Evolutionary conservation across 345 rosid genomes (phyloP), one percentile per base, ranked within the genome.

Genomic region (Streptanthus diversifolius): DNA sequence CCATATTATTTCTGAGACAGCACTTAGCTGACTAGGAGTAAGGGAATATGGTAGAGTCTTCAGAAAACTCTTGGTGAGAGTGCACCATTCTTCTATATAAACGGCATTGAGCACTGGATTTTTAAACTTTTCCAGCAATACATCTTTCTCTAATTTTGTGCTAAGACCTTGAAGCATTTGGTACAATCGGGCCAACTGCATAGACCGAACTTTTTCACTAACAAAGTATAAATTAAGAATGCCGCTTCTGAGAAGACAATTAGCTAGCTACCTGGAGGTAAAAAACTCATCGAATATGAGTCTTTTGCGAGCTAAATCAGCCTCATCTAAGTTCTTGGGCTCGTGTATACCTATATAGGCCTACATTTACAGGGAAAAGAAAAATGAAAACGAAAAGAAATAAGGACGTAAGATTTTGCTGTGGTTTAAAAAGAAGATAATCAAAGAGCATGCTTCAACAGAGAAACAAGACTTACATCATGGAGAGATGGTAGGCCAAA

Each of bases 91-190:
- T 54, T 88, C 87, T 47, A 84, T 63, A 75, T 59, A 85, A 67
- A 80, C 70, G 39, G 90, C 69, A 84, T 80, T 85, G 24, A 83
- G 52, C 73, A 82, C 84, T 55, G 93, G 97, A 37, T 85, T 86
- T 51, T 80, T 85, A 61, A 81, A 87, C 85, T 87, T 91, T 11
- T 90, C 87, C 78, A 95, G 91, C 77, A 95, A 79, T 71, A 79
- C 83, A 56, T 86, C 87, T 83, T 88, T 90, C 84, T 95, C 95
- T 71, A 82, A 56, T 80, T 67, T 78, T 19, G 96, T 85, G 74
- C 87, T 90, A 70, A 90, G 89, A 63, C 89, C 90, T 83, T 91
- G 93, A 73, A 95, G 92, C 93, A 91, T 90, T 84, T 91, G 97
- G 79, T 78, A 90, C 60, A 95, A 86, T 74, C 93, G 89, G 35